Base-by-base conservation (phyloP, 1,284 basidiomycete species). In the Clitocybe nebularis region DNA sequence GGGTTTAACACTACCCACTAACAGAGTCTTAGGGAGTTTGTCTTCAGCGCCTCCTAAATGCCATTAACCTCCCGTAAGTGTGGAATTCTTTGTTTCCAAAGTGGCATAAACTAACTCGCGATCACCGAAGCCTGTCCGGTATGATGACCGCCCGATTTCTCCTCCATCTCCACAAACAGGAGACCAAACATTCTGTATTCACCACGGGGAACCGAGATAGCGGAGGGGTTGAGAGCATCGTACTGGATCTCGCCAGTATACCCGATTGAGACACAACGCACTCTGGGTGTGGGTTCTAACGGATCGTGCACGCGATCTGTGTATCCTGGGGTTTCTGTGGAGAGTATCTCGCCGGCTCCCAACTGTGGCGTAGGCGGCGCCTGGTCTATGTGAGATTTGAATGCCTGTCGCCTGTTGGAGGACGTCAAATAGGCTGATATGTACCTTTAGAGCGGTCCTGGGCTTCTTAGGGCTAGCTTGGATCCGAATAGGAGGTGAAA, bases 131-230 rank as follows among this genome's bases (percentile, higher is more conserved):
- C 5, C 39, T 56, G 17, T 56, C 54, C 9, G 51, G 51, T 16
- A 26, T 55, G 4, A 49, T 55, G 46, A 55, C 54, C 14, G 54
- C 52, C 5, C 50, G 52, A 7, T 55, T 54, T 34, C 48, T 55
- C 9, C 37, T 55, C 4, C 53, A 52, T 25, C 45, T 55, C 14
- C 50, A 52, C 10, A 39, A 43, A 36, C 52, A 47, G 44, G 50
- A 54, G 19, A 39, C 39, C 26, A 49, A 52, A 37, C 43, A 43
- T 11, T 22, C 23, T 19, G 43, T 35, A 19, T 44, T 47, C 25
- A n/a, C 7, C 8, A 29, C 38, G 9, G 20, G 3, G 9, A 22
- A 25, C 1, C 23, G 30, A 13, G 37, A 23, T 8, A 23, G 41
- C 14, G 42, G 35, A 22, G 8, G 23, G 5, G 22, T 37, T n/a